Evolutionary conservation across 176 grass and related monocot genomes (phyloP).

Genomic region (Oryza meridionalis): DNA sequence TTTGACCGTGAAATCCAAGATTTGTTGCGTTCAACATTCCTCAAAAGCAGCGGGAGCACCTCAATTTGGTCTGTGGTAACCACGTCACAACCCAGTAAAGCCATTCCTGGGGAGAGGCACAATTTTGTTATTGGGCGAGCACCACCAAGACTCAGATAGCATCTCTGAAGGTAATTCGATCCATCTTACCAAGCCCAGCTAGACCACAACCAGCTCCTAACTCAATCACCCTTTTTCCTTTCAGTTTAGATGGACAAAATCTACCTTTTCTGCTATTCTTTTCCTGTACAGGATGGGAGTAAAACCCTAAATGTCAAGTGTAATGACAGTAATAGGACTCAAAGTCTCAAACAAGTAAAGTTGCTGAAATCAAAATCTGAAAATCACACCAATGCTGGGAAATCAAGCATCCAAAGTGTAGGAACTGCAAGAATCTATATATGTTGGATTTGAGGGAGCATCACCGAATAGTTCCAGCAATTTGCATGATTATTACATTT

Average conservation of each 20-base stretch:
- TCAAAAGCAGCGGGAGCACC: conserved; percentile 87
- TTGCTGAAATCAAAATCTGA: not conserved
- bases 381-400: not conserved
- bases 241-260: conserved; percentile 82
- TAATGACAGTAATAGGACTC: not conserved
- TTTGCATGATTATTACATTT: not conserved
- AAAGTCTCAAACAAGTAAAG: not conserved
- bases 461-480: not conserved
- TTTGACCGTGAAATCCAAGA: conserved; percentile 75
- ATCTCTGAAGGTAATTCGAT: not conserved
- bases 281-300: conserved; percentile 52
- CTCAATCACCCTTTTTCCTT: conserved; percentile 88
- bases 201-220: conserved; percentile 94
- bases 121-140: not conserved
- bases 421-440: not conserved
- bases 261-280: conserved; percentile 94
- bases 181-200: conserved; percentile 75
- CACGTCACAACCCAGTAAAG: conserved; percentile 80
- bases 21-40: conserved; percentile 85
- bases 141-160: not conserved
- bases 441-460: not conserved
- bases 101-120: conserved; percentile 71
- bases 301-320: not conserved
- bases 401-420: not conserved
- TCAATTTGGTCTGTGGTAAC: conserved; percentile 84